Conservation (phyloP, 345 rosid species). For the Atalantia buxifolia region DNA sequence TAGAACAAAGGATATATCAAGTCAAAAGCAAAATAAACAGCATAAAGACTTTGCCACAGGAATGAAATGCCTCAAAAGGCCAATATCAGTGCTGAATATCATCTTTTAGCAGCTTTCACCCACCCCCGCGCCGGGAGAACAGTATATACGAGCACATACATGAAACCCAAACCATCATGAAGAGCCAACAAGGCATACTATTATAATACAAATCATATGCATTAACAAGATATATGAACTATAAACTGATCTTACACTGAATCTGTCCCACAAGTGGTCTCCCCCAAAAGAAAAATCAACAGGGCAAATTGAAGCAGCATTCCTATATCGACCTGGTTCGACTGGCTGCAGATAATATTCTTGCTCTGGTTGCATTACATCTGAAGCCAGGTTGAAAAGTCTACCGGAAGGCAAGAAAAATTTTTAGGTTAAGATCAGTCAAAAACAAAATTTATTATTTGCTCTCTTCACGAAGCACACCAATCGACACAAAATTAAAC, state of each 20-base stretch:
- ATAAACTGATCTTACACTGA: conserved; percentile 65
- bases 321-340: conserved; percentile 72
- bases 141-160: background rate
- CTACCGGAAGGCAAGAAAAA: conserved; percentile 36
- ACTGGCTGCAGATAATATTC: conserved; percentile 92
- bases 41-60: background rate
- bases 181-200: background rate
- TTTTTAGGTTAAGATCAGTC: background rate
- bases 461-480: background rate
- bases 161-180: background rate
- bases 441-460: background rate
- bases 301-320: conserved; percentile 75
- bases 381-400: conserved; percentile 73
- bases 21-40: background rate
- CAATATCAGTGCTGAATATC: background rate
- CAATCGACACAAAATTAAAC: background rate
- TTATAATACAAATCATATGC: background rate
- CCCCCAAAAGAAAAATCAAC: conserved; percentile 87
- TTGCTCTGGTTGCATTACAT: conserved; percentile 83
- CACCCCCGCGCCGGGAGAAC: too few species aligned
- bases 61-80: background rate
- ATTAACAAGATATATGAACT: background rate
- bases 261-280: conserved; percentile 93
- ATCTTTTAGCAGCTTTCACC: background rate
- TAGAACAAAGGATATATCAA: background rate